phyloP scores from a whole-genome alignment of 75 land plant genomes.

The Pinus albicaulis region DNA sequence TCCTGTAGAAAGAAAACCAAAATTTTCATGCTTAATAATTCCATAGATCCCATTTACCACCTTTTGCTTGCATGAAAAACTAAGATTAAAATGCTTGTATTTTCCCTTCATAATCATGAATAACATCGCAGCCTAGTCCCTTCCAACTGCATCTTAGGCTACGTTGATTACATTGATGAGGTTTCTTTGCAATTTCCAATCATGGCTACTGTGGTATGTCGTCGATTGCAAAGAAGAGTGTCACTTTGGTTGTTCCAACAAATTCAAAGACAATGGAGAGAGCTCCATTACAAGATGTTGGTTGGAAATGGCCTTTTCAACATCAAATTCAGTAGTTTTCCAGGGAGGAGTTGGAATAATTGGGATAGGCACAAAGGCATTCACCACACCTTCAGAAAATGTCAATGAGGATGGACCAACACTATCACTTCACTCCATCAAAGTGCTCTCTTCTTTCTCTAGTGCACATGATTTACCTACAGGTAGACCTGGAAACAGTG shows the following conservation, averaged over 20 bases:
- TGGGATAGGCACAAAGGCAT: not conserved
- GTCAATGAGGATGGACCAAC: not conserved
- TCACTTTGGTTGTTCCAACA: slow-evolving; percentile 8
- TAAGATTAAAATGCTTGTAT: not conserved
- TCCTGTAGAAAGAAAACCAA: no score
- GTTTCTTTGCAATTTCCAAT: slow-evolving; percentile 2
- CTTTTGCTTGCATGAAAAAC: not conserved
- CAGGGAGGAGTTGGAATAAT: not conserved
- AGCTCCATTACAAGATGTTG: slow-evolving; percentile 7
- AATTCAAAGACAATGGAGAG: slow-evolving; percentile 8
- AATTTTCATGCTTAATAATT: no score
- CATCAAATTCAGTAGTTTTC: not conserved
- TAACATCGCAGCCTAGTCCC: not conserved
- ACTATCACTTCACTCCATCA: not conserved
- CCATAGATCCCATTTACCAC: no score
- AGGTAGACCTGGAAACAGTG: slow-evolving; percentile 5
- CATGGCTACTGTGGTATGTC: slow-evolving; percentile 5
- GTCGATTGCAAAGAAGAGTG: slow-evolving; percentile 11
- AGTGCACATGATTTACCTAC: not conserved
- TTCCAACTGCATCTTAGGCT: not conserved
- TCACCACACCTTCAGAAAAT: not conserved
- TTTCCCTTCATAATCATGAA: not conserved
- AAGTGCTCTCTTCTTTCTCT: not conserved
- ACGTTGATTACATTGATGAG: slow-evolving; percentile 11
- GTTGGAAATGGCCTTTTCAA: not conserved